Evolutionary conservation across 1,139 yeast species (phyloP).

Genomic region (Kodamaea derodonti): DNA sequence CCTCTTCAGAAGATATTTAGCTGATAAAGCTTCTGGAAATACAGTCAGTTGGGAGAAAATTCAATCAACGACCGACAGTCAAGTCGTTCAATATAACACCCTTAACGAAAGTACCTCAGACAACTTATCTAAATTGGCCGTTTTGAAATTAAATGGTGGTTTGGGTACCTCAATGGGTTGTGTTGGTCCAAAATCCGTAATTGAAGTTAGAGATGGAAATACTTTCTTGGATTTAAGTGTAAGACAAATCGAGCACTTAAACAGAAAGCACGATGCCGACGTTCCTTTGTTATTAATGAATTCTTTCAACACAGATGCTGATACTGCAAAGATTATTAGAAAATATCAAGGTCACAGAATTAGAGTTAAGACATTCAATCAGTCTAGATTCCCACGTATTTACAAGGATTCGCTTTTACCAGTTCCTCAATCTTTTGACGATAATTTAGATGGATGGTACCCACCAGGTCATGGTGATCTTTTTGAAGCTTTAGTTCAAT

Average conservation of each 20-base stretch:
- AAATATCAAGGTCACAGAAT: constrained; percentile 97
- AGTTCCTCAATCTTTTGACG: constrained; percentile 76
- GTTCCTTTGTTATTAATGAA: constrained; percentile 97
- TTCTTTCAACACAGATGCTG: constrained; percentile 96
- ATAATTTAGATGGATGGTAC: constrained; percentile 85
- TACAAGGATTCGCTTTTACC: constrained; percentile 92
- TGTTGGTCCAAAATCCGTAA: constrained; percentile 97
- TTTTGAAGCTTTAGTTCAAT: constrained; percentile 82
- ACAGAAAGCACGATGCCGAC: constrained; percentile 85
- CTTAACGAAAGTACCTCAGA: constrained; percentile 36
- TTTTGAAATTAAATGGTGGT: constrained; percentile 94
- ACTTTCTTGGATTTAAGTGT: constrained; percentile 92
- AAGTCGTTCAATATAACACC: constrained; percentile 74
- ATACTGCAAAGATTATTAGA: constrained; percentile 91
- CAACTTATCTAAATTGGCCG: constrained; percentile 83
- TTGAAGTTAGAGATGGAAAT: constrained; percentile 98
- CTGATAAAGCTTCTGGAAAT: constrained; percentile 84
- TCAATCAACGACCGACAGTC: constrained; percentile 81
- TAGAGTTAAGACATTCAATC: constrained; percentile 93
- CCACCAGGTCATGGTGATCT: constrained; percentile 99
- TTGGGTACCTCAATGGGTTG: constrained; percentile 99
- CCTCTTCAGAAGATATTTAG: constrained; percentile 84
- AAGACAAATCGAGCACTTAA: constrained; percentile 93
- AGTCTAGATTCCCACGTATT: constrained; percentile 94
- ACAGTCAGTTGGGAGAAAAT: constrained; percentile 94